Evolutionary conservation across 2,329 filamentous ascomycete species (phyloP).

Genomic region (Claviceps sp.): DNA sequence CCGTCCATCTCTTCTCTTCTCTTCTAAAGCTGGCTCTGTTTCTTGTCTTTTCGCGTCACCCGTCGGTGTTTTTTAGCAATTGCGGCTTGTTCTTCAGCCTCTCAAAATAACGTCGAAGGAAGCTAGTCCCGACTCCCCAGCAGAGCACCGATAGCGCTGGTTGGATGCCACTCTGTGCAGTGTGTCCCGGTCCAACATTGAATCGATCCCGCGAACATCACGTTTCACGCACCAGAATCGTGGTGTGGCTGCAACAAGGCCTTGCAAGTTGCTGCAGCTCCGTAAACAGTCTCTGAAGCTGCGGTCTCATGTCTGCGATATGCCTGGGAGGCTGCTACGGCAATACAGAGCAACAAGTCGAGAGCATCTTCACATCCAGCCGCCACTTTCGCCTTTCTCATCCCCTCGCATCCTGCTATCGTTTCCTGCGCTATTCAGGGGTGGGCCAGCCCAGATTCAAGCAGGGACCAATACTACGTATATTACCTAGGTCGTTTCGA

Average conservation of each 20-base stretch:
- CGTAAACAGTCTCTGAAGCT: background rate
- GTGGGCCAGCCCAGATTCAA: background rate
- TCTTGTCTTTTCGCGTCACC: background rate
- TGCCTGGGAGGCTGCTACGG: slow-evolving; percentile 3
- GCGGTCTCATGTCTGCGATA: background rate
- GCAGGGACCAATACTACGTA: background rate
- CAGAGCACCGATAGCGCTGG: background rate
- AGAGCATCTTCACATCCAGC: slow-evolving; percentile 2
- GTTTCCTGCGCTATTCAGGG: background rate
- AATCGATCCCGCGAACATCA: background rate
- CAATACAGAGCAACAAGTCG: slow-evolving; percentile 2
- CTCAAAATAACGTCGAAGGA: background rate
- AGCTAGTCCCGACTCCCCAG: background rate
- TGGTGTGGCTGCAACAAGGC: too few species aligned
- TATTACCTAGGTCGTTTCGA: background rate
- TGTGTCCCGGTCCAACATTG: background rate
- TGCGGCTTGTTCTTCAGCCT: background rate
- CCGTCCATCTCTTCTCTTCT: background rate
- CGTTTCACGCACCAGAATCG: background rate
- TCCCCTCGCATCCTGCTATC: background rate
- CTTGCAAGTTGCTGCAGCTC: too few species aligned
- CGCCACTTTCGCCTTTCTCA: background rate
- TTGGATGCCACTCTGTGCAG: background rate
- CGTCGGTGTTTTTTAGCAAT: background rate
- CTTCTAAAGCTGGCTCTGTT: background rate